Conservation (phyloP, 768 basidiomycete genomes). For the Lentinula sp. region DNA sequence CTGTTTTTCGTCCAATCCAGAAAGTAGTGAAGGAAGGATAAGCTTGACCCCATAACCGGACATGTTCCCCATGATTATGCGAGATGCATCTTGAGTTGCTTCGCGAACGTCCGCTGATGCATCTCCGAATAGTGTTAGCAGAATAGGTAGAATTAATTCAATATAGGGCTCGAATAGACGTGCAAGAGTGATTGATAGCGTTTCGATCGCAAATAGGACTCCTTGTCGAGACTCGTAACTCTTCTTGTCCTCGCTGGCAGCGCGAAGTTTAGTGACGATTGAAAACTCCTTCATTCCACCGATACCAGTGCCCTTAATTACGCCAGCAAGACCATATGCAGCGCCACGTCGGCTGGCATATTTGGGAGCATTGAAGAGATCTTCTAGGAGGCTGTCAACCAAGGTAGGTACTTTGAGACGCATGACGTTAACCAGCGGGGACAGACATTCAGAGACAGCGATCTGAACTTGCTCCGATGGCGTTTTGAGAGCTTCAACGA, state of each 20-base stretch:
- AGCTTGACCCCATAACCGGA: conserved; percentile 95
- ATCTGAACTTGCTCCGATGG: conserved; percentile 96
- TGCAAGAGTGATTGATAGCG: conserved; percentile 78
- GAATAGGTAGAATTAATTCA: conserved; percentile 72
- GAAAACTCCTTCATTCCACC: conserved; percentile 79
- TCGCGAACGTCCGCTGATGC: conserved; percentile 83
- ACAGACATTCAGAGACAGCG: conserved; percentile 92
- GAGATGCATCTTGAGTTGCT: conserved; percentile 86
- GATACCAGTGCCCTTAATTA: conserved; percentile 88
- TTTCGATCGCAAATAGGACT: conserved; percentile 93
- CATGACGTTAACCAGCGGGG: conserved; percentile 76
- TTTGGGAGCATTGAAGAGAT: conserved; percentile 73
- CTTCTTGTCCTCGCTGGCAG: conserved; percentile 86
- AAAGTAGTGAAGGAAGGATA: conserved; percentile 83
- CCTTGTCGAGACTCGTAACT: conserved; percentile 84
- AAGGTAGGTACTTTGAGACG: conserved; percentile 49
- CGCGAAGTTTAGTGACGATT: conserved; percentile 65
- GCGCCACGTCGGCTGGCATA: conserved; percentile 96
- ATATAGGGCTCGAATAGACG: conserved; percentile 94
- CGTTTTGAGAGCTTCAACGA: conserved; percentile 87
- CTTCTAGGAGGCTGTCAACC: conserved; percentile 71
- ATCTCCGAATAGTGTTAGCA: conserved; percentile 86
- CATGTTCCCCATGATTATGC: conserved; percentile 92
- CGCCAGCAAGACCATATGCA: conserved; percentile 92
- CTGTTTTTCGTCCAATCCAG: conserved; percentile 94